These are phyloP conservation scores for Colletotrichum tamarilloi DNA, from an alignment of 2,329 filamentous ascomycete species.

Conservation along the genomic window DNA sequence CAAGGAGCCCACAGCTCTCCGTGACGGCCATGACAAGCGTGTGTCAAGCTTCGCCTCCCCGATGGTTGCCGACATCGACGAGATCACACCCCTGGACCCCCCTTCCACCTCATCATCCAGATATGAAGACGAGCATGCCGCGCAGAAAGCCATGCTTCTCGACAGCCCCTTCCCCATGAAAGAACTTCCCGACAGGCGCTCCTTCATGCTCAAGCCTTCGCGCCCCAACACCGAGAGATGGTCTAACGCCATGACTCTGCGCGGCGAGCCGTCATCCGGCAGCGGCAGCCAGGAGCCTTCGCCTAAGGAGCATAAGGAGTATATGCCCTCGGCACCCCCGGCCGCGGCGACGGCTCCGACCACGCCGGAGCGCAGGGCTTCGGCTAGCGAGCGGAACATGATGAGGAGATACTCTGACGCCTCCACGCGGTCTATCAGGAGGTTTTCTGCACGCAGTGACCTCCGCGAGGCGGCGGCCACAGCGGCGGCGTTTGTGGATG, in stretches of 20 bases:
- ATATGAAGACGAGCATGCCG: constrained; percentile 21
- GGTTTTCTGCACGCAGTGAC: constrained; percentile 31
- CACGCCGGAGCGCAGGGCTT: constrained; percentile 19
- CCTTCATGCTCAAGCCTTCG: constrained; percentile 27
- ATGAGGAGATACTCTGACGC: constrained; percentile 31
- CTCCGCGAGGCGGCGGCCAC: constrained; percentile 29
- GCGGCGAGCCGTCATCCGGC: constrained; percentile 7
- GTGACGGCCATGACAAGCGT: constrained; percentile 24
- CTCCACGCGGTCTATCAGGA: constrained; percentile 23
- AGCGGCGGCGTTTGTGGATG: constrained; percentile 27
- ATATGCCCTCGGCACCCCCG: neutral
- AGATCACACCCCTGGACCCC: constrained; percentile 14
- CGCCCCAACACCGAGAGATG: constrained; percentile 26
- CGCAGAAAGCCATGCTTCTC: constrained; percentile 16
- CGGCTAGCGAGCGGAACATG: constrained; percentile 12
- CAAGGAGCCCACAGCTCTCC: constrained; percentile 14
- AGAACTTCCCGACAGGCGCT: constrained; percentile 22
- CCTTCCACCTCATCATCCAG: constrained; percentile 14
- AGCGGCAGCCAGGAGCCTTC: constrained; percentile 11
- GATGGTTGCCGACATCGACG: constrained; percentile 26
- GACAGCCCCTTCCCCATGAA: constrained; percentile 29
- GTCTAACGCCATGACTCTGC: constrained; percentile 29
- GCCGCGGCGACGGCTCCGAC: constrained; percentile 20
- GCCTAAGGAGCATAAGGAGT: neutral
- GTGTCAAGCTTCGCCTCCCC: constrained; percentile 27